phyloP scores from a whole-genome alignment of 2,329 filamentous ascomycete genomes.

The Huntiella decipiens region DNA sequence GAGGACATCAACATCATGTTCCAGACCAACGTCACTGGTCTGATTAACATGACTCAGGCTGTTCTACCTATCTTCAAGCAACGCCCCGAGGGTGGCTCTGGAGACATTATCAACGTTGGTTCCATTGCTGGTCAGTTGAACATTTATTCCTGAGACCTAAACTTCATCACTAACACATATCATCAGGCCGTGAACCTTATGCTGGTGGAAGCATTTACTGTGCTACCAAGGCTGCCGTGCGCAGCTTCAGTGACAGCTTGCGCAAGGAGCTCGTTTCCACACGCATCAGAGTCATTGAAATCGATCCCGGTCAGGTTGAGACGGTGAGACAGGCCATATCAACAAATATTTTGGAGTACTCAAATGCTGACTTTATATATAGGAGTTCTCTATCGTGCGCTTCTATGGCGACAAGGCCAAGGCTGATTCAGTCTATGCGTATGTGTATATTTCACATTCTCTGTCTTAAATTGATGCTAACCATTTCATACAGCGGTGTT shows the following conservation, averaged over 20 bases:
- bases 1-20: slow-evolving; percentile 81
- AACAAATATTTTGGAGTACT: not conserved
- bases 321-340: slow-evolving; percentile 32
- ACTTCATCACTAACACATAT: not conserved
- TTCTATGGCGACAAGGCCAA: slow-evolving; percentile 79
- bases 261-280: slow-evolving; percentile 68
- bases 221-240: slow-evolving; percentile 75
- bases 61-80: slow-evolving; percentile 66
- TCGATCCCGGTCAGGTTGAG: slow-evolving; percentile 86
- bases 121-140: slow-evolving; percentile 51
- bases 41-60: slow-evolving; percentile 94
- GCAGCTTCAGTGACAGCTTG: slow-evolving; percentile 65
- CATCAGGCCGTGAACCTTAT: slow-evolving; percentile 55
- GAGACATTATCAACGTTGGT: slow-evolving; percentile 90
- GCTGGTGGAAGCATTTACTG: slow-evolving; percentile 80
- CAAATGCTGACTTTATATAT: not conserved
- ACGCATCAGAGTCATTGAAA: slow-evolving; percentile 64
- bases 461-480: not conserved
- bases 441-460: slow-evolving; percentile 19
- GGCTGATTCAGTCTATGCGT: slow-evolving; percentile 79
- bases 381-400: slow-evolving; percentile 75
- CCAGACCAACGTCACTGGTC: slow-evolving; percentile 76
- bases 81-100: slow-evolving; percentile 54
- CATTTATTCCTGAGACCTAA: not conserved
- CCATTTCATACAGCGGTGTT: slow-evolving; percentile 33